Conservation (phyloP, 306 rosid species). For the Datisca glomerata region DNA sequence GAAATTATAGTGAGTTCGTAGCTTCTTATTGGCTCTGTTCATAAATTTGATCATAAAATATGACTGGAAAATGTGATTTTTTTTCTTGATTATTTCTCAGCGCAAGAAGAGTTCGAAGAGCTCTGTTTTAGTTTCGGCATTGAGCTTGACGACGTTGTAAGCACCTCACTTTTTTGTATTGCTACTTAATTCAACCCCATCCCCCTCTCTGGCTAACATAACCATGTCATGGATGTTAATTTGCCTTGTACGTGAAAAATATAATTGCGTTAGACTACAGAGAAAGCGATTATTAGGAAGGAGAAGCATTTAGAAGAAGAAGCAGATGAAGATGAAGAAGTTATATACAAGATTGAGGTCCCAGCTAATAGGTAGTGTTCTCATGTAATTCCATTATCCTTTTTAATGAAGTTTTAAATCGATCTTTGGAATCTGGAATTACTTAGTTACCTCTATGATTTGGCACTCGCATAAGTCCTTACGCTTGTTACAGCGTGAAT, state of each 20-base stretch:
- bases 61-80: not conserved
- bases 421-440: too few species aligned
- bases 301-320: conserved; percentile 73
- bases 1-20: conserved; percentile 56
- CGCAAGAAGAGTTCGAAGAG: conserved; percentile 83
- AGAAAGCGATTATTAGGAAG: conserved; percentile 72
- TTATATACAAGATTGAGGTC: conserved; percentile 63
- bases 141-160: conserved; percentile 88
- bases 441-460: too few species aligned
- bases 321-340: conserved; percentile 41
- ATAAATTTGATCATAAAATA: not conserved
- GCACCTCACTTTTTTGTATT: conserved; percentile 4
- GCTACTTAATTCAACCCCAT: not conserved
- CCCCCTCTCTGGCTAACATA: not conserved
- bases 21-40: not conserved
- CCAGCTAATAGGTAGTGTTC: conserved; percentile 79
- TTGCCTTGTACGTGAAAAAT: not conserved
- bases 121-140: conserved; percentile 82
- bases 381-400: too few species aligned
- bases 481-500: too few species aligned
- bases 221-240: conserved; percentile 1
- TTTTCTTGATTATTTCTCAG: conserved; percentile 23
- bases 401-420: too few species aligned
- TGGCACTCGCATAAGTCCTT: too few species aligned
- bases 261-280: conserved; percentile 46